These are phyloP conservation scores for Dissophora ornata DNA, from an alignment of 192 early-diverging fungal species.

Conservation along the genomic window DNA sequence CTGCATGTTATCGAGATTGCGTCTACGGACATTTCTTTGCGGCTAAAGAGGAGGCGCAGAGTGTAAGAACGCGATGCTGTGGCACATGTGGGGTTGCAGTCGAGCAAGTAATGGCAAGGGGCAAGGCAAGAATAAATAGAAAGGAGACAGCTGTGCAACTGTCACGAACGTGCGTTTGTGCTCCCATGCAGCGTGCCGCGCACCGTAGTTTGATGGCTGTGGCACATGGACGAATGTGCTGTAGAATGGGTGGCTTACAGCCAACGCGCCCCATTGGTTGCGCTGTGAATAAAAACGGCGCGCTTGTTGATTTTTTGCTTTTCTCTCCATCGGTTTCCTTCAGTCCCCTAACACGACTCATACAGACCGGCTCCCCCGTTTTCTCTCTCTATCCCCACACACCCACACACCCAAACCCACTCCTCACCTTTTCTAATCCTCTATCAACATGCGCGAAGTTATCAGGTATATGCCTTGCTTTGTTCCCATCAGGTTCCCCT, in stretches of 20 bases:
- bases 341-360: conserved; percentile 49
- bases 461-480: conserved; percentile 12
- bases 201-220: too few relatives aligned
- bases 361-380: conserved; percentile 36
- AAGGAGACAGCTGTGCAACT: too few relatives aligned
- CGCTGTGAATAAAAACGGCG: neutral
- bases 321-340: conserved; percentile 51
- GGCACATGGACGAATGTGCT: too few relatives aligned
- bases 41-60: neutral
- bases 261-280: too few relatives aligned
- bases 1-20: conserved; percentile 3
- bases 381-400: conserved; percentile 3
- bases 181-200: too few relatives aligned
- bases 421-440: neutral
- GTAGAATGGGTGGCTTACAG: too few relatives aligned
- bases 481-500: neutral
- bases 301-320: conserved; percentile 9
- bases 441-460: conserved; percentile 49
- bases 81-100: too few relatives aligned
- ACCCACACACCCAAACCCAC: neutral
- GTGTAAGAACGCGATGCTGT: too few relatives aligned
- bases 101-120: too few relatives aligned
- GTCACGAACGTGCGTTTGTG: too few relatives aligned
- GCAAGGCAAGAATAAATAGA: too few relatives aligned
- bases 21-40: neutral